These are phyloP conservation scores for Flaveria linearis DNA, from an alignment of 129 eudicot genomes.

Conservation along the genomic window DNA sequence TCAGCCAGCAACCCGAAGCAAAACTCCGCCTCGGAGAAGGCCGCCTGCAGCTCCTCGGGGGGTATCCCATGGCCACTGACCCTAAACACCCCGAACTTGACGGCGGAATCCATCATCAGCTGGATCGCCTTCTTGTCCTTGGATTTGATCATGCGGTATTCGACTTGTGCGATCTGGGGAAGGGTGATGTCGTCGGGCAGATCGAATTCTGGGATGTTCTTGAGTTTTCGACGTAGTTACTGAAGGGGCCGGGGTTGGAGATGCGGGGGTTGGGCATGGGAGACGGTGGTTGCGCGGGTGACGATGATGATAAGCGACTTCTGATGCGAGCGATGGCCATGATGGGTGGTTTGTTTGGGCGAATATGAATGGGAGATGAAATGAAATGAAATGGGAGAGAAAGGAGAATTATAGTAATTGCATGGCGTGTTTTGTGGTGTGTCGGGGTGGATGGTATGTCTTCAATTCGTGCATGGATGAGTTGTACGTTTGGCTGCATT, in stretches of 20 bases:
- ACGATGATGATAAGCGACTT: constrained; percentile 30
- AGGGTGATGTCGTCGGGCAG: constrained; percentile 46
- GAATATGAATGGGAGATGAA: neutral
- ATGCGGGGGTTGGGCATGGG: constrained; percentile 69
- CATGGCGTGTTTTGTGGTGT: constrained; percentile 28
- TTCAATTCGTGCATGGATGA: neutral
- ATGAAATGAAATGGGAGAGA: constrained; percentile 24
- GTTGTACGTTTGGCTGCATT: constrained; percentile 23
- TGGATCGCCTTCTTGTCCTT: constrained; percentile 44
- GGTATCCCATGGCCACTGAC: constrained; percentile 57
- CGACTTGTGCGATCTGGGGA: constrained; percentile 45
- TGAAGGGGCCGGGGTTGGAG: constrained; percentile 31
- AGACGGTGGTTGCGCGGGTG: constrained; percentile 54
- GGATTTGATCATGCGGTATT: constrained; percentile 31
- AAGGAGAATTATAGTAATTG: constrained; percentile 32
- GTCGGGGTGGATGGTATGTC: constrained; percentile 26
- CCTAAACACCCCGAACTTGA: constrained; percentile 50
- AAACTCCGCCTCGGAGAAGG: constrained; percentile 45
- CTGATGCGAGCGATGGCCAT: constrained; percentile 43
- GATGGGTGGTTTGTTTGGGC: neutral
- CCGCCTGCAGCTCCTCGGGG: constrained; percentile 46
- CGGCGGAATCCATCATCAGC: constrained; percentile 44
- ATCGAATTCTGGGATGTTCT: constrained; percentile 47
- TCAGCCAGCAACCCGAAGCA: constrained; percentile 52
- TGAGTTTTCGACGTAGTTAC: constrained; percentile 41